Evolutionary conservation across 805 yeast genomes (phyloP), one percentile per base, ranked within the genome.

Genomic region (Ogataea nonfermentans): DNA sequence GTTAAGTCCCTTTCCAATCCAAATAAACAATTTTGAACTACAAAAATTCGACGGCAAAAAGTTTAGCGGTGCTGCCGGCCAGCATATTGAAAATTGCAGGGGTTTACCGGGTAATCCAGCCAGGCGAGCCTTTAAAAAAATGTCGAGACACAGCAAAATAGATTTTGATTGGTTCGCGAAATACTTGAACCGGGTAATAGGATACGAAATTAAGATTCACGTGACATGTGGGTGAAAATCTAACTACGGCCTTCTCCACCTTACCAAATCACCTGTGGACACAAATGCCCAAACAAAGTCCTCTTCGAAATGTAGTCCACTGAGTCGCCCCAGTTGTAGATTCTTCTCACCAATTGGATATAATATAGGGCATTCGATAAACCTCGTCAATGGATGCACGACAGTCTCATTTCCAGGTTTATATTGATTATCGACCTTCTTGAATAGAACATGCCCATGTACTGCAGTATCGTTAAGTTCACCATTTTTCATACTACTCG

Each of bases 221-320:
- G n/a, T n/a, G n/a, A n/a, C n/a, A n/a, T n/a, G n/a, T n/a, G n/a
- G n/a, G n/a, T n/a, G n/a, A n/a, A n/a, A n/a, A 32, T 29, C 15
- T 7, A 32, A 23, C 23, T 16, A 24, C 3, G 62, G 63, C 37
- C 66, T 44, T 26, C 23, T 42, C 81, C 77, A 67, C 41, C 68
- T 53, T 2, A 66, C 43, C 9, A 62, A 41, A 43, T 67, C 71
- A 4, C 71, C 71, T 1, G 66, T 60, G 7, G 60, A 46, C 5
- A 58, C 51, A 42, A 62, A 62, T 1, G 63, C 63, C 71, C 71
- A 67, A 8, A 66, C 55, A 22, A 49, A 62, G 11, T 49, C 49
- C 12, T 55, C 44, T 19, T 60, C 58, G 33, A 62, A 62, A 32
- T 49, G 52, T 8, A 65, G 37, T 1, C 65, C 61, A 29, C 60